phyloP scores from a whole-genome alignment of 176 grass and related monocot species.

The Microstegium vimineum region DNA sequence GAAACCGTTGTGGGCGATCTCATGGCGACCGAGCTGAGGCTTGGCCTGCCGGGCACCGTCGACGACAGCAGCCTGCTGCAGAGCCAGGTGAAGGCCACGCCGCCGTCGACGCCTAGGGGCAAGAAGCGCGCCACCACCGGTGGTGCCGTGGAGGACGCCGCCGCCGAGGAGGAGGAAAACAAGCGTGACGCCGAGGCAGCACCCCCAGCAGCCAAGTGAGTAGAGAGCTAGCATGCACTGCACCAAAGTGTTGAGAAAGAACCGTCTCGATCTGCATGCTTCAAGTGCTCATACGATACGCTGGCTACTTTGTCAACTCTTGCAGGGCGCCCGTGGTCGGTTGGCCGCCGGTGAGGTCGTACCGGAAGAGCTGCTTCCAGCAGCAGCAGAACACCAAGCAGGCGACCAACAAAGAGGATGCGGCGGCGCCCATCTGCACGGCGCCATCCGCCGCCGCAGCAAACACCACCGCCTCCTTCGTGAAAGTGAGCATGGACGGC shows the following conservation, averaged over 20 bases:
- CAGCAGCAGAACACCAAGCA: not conserved
- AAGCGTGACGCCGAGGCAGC: constrained; percentile 20
- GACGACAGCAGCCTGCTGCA: constrained; percentile 2
- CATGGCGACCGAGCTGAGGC: constrained; percentile 87
- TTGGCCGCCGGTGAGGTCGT: constrained; percentile 85
- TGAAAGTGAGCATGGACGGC: constrained; percentile 97
- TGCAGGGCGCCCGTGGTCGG: constrained; percentile 82
- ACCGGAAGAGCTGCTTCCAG: constrained; percentile 79
- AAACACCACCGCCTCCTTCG: constrained; percentile 14
- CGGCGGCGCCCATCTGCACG: not conserved
- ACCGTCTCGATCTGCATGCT: not conserved
- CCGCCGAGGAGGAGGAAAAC: not conserved
- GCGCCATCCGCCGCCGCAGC: not conserved
- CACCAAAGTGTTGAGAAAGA: not conserved
- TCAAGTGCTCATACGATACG: not conserved
- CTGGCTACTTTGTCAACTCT: not conserved
- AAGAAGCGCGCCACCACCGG: constrained; percentile 39
- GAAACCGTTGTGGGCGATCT: constrained; percentile 52
- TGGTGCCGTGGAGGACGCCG: constrained; percentile 6
- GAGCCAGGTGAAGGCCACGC: not conserved
- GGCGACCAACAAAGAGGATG: not conserved
- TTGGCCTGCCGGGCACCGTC: constrained; percentile 74
- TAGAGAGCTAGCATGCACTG: too few relatives aligned
- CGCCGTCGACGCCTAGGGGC: constrained; percentile 15
- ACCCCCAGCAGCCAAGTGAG: constrained; percentile 50